A percentile compares a stretch with the other conserved stretches of the same genome.
These are phyloP conservation scores for Lasiodiplodia citricola DNA, from an alignment of 2,329 filamentous ascomycete species.

Conservation along the genomic window DNA sequence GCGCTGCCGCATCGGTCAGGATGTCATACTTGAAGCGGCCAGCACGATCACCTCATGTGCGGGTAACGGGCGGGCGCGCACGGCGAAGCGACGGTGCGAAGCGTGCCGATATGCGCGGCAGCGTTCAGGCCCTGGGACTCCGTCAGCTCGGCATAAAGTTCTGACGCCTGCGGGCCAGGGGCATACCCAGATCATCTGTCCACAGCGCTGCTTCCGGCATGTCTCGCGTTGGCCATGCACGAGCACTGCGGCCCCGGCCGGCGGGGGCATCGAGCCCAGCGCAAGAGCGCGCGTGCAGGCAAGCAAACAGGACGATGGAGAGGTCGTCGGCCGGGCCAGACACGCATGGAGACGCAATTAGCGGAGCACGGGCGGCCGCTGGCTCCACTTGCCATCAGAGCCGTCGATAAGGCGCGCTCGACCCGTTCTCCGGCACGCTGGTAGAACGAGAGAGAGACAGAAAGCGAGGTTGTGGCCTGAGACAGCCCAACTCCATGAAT, in stretches of 20 bases:
- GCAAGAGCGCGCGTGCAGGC: neutral
- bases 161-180: slow-evolving; percentile 18
- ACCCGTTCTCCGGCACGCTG: slow-evolving; percentile 14
- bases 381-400: slow-evolving; percentile 21
- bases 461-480: slow-evolving; percentile 21
- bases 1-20: slow-evolving; percentile 16
- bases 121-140: slow-evolving; percentile 1
- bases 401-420: slow-evolving; percentile 25
- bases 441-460: slow-evolving; percentile 4
- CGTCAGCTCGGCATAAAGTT: slow-evolving; percentile 23
- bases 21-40: slow-evolving; percentile 11
- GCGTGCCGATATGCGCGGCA: slow-evolving; percentile 17
- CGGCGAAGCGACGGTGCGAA: slow-evolving; percentile 16
- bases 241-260: neutral
- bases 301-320: neutral
- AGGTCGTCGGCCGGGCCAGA: slow-evolving; percentile 14
- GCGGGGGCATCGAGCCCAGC: neutral
- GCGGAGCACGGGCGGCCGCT: slow-evolving; percentile 15
- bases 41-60: slow-evolving; percentile 11
- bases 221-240: neutral
- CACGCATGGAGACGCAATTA: slow-evolving; percentile 22
- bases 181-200: slow-evolving; percentile 1
- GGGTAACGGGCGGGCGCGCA: neutral
- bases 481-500: slow-evolving; percentile 7
- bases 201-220: neutral